phyloP scores from a whole-genome alignment of 2,329 filamentous ascomycete species.

The Lachnellula suecica region DNA sequence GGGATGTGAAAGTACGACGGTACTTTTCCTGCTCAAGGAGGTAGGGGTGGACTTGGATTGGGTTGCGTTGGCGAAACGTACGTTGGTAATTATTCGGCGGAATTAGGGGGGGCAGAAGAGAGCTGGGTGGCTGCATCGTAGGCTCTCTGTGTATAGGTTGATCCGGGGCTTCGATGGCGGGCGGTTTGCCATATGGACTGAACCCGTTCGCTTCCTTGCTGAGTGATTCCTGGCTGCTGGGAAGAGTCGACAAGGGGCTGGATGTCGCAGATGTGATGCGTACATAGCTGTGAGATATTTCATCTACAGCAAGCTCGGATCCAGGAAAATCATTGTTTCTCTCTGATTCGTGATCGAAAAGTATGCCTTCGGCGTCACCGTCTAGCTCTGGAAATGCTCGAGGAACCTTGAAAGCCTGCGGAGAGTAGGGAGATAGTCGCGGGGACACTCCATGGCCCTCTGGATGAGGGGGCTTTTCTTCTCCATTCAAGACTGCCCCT shows the following conservation, averaged over 20 bases:
- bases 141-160: neutral
- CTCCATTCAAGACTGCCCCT: no score
- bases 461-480: neutral
- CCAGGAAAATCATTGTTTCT: neutral
- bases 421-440: constrained; percentile 4
- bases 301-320: constrained; percentile 15
- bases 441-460: neutral
- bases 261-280: constrained; percentile 34
- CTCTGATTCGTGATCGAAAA: neutral
- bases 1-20: constrained; percentile 27
- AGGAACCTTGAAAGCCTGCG: constrained; percentile 17
- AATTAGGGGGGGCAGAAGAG: neutral
- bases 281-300: constrained; percentile 40
- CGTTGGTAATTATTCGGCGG: constrained; percentile 12
- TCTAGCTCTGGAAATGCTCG: constrained; percentile 5
- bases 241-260: constrained; percentile 29
- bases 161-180: neutral
- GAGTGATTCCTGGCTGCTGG: constrained; percentile 10
- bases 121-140: neutral
- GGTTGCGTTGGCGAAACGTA: constrained; percentile 29
- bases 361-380: constrained; percentile 5
- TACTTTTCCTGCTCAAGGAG: constrained; percentile 32
- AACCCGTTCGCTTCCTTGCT: neutral
- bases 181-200: neutral
- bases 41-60: constrained; percentile 34